Evolutionary conservation across 208 protist species (phyloP).

Genomic region (Cochliopodium minus): DNA sequence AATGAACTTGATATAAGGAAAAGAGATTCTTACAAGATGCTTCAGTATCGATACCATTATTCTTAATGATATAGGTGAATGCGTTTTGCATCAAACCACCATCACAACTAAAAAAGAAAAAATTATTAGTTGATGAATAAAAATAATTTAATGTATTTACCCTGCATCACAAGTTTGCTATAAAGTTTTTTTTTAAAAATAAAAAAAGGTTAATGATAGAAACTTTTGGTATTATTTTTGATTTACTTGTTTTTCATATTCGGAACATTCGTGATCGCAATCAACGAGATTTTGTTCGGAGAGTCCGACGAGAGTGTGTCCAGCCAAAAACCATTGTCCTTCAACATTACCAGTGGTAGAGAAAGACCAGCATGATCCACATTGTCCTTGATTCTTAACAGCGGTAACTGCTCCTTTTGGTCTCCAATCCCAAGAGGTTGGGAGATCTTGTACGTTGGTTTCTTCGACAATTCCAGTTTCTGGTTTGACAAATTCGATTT

Average conservation of each 20-base stretch:
- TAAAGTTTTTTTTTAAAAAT: conserved; percentile 46
- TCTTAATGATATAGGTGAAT: conserved; percentile 31
- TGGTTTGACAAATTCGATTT: no score
- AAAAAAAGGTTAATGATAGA: conserved; percentile 57
- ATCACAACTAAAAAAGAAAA: conserved; percentile 43
- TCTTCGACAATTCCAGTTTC: no score
- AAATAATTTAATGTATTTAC: conserved; percentile 60
- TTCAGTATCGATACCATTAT: neutral
- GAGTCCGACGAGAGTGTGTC: conserved; percentile 44
- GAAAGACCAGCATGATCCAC: conserved; percentile 89
- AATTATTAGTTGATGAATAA: no score
- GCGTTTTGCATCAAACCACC: conserved; percentile 42
- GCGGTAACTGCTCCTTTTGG: conserved; percentile 52
- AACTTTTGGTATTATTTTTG: conserved; percentile 63
- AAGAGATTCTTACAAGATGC: neutral
- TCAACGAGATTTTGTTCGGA: conserved; percentile 80
- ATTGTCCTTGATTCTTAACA: conserved; percentile 79
- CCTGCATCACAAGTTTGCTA: conserved; percentile 48
- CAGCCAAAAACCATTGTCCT: conserved; percentile 34
- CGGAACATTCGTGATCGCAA: no score
- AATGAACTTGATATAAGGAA: neutral
- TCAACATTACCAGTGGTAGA: conserved; percentile 70
- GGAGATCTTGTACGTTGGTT: conserved; percentile 13
- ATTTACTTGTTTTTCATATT: conserved; percentile 40
- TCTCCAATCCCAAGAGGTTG: conserved; percentile 50